These are phyloP conservation scores for Danielia oregonensis DNA, from an alignment of 805 yeast species.

Conservation along the genomic window DNA sequence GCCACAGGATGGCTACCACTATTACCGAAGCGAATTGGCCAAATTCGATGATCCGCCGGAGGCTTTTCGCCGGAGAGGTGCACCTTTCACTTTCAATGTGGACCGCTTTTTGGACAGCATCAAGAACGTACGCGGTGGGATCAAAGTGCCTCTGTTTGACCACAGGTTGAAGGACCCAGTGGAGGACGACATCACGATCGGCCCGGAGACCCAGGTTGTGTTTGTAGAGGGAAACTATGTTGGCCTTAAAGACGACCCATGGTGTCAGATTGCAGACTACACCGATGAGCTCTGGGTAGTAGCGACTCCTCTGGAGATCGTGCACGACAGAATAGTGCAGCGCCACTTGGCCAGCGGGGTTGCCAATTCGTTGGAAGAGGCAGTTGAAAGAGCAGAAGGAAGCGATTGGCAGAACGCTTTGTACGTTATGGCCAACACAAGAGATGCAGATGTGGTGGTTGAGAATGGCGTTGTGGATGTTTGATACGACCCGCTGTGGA, in stretches of 20 bases:
- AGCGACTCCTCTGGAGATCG: constrained; percentile 39
- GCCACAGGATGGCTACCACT: constrained; percentile 42
- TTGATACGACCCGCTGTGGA: too few relatives aligned
- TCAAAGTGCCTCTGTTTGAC: constrained; percentile 67
- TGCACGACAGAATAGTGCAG: constrained; percentile 56
- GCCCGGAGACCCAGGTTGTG: constrained; percentile 47
- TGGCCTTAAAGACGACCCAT: constrained; percentile 52
- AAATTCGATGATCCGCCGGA: constrained; percentile 48
- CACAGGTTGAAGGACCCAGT: constrained; percentile 74
- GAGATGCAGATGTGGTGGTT: constrained; percentile 11
- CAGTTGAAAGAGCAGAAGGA: constrained; percentile 44
- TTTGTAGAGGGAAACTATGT: constrained; percentile 78
- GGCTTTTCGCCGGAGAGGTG: constrained; percentile 70
- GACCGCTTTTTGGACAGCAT: constrained; percentile 23
- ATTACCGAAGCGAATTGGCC: constrained; percentile 27
- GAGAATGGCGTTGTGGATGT: neutral
- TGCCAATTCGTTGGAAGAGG: constrained; percentile 44
- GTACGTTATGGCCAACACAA: constrained; percentile 22
- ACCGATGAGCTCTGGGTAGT: constrained; percentile 51
- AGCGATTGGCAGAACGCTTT: constrained; percentile 68
- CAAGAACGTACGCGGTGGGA: constrained; percentile 15
- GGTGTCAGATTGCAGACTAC: constrained; percentile 46
- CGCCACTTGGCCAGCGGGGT: constrained; percentile 65
- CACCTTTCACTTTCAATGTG: constrained; percentile 83
- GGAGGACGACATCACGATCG: constrained; percentile 46